Evolutionary conservation across 768 basidiomycete genomes (phyloP), one percentile per base, ranked within the genome.

Genomic region (Ephemerocybe angulata): DNA sequence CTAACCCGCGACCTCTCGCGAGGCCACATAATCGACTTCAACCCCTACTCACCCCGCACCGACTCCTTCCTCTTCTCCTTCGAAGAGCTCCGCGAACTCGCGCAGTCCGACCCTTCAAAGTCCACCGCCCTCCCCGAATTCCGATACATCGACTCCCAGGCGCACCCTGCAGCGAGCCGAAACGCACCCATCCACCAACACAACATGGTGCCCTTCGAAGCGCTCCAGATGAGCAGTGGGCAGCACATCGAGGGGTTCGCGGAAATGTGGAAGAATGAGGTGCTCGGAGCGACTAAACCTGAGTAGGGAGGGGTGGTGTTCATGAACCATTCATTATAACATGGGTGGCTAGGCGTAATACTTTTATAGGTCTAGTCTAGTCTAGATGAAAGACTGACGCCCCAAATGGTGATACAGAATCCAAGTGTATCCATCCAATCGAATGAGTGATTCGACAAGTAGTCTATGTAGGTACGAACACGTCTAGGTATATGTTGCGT

Each of bases 151-250:
- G 85, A 92, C 63, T 91, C 89, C 0, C 77, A 76, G 2, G 68
- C 79, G 5, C 92, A 96, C 67, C 90, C 90, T 0, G 78, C 78
- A 1, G 86, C 84, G 0, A 73, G 72, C 15, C 74, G 78, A 31
- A 90, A 85, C 58, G 82, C 85, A 1, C 95, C 95, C 2, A 72
- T 79, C 1, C 74, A 90, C 65, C 87, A 88, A 60, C 90, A 90
- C 67, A 96, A 93, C 63, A 95, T 93, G 87, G 77, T 95, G 29
- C 96, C 95, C 8, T 79, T 93, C 46, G 95, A 98, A 63, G 90
- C 89, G 3, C 71, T 96, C n/a, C 79, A 76, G 48, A 67, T 97
- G 63, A 87, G 92, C 61, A 80, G 78, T 48, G 95, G 94, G 3
- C 76, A 78, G 47, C 80, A 79, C 58, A 80, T 93, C 22, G 75